Evolutionary conservation across 2,329 filamentous ascomycete genomes (phyloP).

Genomic region (Penicillium hesseltinei): DNA sequence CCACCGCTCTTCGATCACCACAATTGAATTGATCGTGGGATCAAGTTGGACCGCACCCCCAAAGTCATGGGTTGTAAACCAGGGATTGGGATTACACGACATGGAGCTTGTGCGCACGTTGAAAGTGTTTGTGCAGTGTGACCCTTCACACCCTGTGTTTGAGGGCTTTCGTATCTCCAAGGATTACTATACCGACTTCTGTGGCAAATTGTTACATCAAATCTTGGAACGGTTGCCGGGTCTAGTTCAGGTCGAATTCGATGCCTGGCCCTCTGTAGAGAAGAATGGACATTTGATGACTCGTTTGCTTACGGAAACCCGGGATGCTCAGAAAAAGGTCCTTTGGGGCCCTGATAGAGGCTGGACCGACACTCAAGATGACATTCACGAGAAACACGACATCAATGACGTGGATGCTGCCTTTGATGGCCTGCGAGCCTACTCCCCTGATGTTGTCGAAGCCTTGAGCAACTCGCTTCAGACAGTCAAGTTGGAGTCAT

Average conservation of each 20-base stretch:
- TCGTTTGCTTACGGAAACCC: conserved; percentile 44
- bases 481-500: conserved; percentile 14
- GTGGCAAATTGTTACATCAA: conserved; percentile 48
- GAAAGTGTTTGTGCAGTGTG: conserved; percentile 58
- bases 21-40: conserved; percentile 57
- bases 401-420: conserved; percentile 12
- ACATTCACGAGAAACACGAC: conserved; percentile 7
- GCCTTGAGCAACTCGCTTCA: conserved; percentile 16
- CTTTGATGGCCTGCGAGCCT: conserved; percentile 15
- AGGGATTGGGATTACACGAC: conserved; percentile 50
- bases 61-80: conserved; percentile 52
- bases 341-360: conserved; percentile 42
- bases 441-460: conserved; percentile 10
- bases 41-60: conserved; percentile 60
- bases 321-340: conserved; percentile 35
- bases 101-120: conserved; percentile 49
- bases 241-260: conserved; percentile 54
- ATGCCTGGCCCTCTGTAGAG: conserved; percentile 55
- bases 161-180: conserved; percentile 57
- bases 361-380: conserved; percentile 36
- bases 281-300: conserved; percentile 52
- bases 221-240: conserved; percentile 52
- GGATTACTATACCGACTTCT: conserved; percentile 58
- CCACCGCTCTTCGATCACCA: conserved; percentile 53
- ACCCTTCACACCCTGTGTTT: conserved; percentile 55